These are phyloP conservation scores for Stipa capillata DNA, from an alignment of 176 grass and related monocot genomes.

Conservation along the genomic window DNA sequence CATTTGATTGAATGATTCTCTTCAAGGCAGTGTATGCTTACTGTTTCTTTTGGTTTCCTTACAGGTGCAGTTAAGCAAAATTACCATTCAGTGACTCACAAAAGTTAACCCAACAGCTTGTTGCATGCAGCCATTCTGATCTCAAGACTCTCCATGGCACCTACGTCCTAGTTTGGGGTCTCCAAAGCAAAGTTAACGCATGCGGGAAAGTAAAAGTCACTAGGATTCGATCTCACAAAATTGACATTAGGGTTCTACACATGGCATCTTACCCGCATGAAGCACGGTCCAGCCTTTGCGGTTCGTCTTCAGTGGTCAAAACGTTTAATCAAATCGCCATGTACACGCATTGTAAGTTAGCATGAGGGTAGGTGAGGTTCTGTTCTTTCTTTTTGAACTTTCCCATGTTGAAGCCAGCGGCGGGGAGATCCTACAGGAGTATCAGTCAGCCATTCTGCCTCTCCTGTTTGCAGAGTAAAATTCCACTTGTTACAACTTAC, in stretches of 20 bases:
- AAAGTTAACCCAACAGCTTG: constrained; percentile 5
- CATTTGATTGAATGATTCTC: background rate
- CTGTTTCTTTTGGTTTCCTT: background rate
- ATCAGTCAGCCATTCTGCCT: background rate
- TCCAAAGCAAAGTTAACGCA: background rate
- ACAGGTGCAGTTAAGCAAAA: constrained; percentile 1
- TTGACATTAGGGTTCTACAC: constrained; percentile 7
- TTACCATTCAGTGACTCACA: constrained; percentile 7
- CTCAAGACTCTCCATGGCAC: background rate
- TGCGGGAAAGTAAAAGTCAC: background rate
- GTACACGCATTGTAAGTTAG: constrained; percentile 35
- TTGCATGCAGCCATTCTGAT: background rate
- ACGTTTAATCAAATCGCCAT: background rate
- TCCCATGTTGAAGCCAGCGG: constrained; percentile 5
- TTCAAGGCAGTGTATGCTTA: background rate
- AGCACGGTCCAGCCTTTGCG: background rate
- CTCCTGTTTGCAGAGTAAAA: background rate
- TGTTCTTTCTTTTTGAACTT: background rate
- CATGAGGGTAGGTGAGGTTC: constrained; percentile 11
- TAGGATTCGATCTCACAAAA: background rate
- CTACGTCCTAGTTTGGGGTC: background rate
- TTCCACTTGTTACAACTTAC: background rate
- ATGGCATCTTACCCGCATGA: constrained; percentile 11
- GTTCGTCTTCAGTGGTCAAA: background rate
- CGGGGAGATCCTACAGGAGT: background rate